Conservation (phyloP, 257 asterid species). For the Striga asiatica region DNA sequence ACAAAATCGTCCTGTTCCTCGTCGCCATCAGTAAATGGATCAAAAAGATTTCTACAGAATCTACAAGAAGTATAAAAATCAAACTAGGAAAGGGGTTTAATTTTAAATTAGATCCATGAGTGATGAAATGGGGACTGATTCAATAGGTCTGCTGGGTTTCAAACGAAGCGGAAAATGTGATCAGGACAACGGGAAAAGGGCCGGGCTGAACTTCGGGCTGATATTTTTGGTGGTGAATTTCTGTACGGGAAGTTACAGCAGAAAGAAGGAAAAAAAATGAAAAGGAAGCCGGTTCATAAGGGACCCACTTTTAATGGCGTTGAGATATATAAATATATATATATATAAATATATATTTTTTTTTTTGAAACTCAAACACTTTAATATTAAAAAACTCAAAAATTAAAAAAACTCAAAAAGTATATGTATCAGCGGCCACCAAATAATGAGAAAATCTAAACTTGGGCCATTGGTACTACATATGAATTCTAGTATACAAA, state of each 20-base stretch:
- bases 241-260: background rate
- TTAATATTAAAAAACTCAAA: too few relatives aligned
- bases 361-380: too few relatives aligned
- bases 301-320: background rate
- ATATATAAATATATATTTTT: too few relatives aligned
- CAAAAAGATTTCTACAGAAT: background rate
- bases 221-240: background rate
- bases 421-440: too few relatives aligned
- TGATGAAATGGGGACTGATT: background rate
- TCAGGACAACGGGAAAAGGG: background rate
- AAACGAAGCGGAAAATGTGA: background rate
- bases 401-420: too few relatives aligned
- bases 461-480: too few relatives aligned
- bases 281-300: background rate
- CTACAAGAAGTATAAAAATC: background rate
- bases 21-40: conserved; percentile 50
- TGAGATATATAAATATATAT: too few relatives aligned
- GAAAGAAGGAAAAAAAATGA: background rate
- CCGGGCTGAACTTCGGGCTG: conserved; percentile 1
- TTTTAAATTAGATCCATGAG: background rate
- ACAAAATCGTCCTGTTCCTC: conserved; percentile 82
- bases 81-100: background rate
- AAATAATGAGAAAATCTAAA: too few relatives aligned
- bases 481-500: too few relatives aligned
- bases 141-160: background rate